These are phyloP conservation scores for Aspergillus melleus DNA, from an alignment of 2,329 filamentous ascomycete genomes.

Conservation along the genomic window DNA sequence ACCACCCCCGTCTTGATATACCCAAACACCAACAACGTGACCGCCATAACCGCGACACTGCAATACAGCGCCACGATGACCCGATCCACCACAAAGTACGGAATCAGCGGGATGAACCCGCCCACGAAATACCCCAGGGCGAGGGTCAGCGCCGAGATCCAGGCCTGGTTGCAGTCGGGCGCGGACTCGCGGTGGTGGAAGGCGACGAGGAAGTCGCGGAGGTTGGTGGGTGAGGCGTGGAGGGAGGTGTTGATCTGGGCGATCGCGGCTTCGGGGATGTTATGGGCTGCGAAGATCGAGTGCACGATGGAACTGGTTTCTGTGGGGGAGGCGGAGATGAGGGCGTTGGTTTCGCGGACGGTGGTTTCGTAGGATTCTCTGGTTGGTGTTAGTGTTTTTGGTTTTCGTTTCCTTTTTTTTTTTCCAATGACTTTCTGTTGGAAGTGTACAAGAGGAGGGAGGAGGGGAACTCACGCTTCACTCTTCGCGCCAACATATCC, in stretches of 20 bases:
- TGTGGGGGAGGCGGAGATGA: constrained; percentile 39
- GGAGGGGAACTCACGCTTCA: constrained; percentile 47
- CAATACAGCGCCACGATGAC: constrained; percentile 53
- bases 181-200: constrained; percentile 50
- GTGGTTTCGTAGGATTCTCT: constrained; percentile 49
- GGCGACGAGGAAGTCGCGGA: constrained; percentile 49
- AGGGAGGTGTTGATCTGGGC: constrained; percentile 38
- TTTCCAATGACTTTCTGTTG: too few species aligned
- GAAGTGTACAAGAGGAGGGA: too few species aligned
- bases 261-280: constrained; percentile 38
- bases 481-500: constrained; percentile 64
- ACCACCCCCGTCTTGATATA: constrained; percentile 49
- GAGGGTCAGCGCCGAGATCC: constrained; percentile 63
- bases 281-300: constrained; percentile 43
- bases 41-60: constrained; percentile 44
- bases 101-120: constrained; percentile 68
- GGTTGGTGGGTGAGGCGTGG: constrained; percentile 37
- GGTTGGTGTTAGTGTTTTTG: too few species aligned
- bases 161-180: constrained; percentile 48
- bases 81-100: constrained; percentile 62
- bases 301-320: constrained; percentile 42
- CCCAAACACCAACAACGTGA: constrained; percentile 44
- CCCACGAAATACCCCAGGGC: constrained; percentile 69
- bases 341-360: constrained; percentile 43
- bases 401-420: background rate